Conservation (phyloP, 768 basidiomycete genomes). For the Postia placenta region DNA sequence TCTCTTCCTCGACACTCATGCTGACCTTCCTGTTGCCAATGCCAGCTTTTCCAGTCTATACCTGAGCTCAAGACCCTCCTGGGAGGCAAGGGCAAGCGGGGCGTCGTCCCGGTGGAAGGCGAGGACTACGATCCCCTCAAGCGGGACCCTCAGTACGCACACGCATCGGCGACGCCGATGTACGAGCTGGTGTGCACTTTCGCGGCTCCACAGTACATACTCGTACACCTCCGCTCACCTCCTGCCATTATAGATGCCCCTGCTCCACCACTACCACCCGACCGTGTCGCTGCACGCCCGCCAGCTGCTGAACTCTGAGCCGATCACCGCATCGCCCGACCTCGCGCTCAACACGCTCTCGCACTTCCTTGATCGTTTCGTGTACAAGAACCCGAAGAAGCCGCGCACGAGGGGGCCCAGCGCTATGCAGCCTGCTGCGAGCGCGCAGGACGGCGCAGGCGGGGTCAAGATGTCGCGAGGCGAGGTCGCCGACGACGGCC, state of each 20-base stretch:
- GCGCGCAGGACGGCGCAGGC: conserved; percentile 40
- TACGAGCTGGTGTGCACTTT: conserved; percentile 72
- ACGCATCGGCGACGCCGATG: conserved; percentile 71
- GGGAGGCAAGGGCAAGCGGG: conserved; percentile 15
- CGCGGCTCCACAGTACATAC: background rate
- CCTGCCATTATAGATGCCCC: conserved; percentile 42
- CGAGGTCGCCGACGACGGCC: conserved; percentile 38
- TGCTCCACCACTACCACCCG: conserved; percentile 87
- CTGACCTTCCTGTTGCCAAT: conserved; percentile 24
- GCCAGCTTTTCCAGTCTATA: conserved; percentile 40
- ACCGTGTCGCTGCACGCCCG: conserved; percentile 80
- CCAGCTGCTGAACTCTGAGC: conserved; percentile 68
- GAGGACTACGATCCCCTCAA: conserved; percentile 78
- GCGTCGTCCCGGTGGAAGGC: conserved; percentile 27
- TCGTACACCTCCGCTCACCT: background rate
- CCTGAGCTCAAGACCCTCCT: conserved; percentile 42
- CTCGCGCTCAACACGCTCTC: conserved; percentile 89
- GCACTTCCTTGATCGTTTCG: conserved; percentile 95
- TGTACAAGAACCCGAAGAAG: conserved; percentile 94
- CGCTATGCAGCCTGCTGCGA: conserved; percentile 93
- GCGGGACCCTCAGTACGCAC: conserved; percentile 82
- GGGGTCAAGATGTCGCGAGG: conserved; percentile 71
- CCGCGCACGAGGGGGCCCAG: conserved; percentile 64
- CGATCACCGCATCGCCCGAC: conserved; percentile 79
- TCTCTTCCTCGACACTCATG: background rate